Percentiles rank a stretch among this genome's conserved stretches.
Conservation (phyloP, 257 asterid genomes). For the Petrea volubilis region DNA sequence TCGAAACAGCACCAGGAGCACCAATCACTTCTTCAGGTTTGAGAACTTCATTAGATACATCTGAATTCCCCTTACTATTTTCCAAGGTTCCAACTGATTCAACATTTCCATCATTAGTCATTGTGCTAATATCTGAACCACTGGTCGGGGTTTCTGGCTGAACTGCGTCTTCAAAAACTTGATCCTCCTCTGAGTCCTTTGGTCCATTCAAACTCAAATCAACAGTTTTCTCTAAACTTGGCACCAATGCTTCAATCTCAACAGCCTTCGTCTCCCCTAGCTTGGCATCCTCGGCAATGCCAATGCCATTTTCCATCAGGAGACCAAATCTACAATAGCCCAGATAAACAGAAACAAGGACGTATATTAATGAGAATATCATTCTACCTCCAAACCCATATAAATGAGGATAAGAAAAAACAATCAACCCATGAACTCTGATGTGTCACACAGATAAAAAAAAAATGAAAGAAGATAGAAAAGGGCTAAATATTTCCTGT, state of each 20-base stretch:
- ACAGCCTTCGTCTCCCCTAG: conserved; percentile 40
- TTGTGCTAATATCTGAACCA: conserved; percentile 24
- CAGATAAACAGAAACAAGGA: conserved; percentile 31
- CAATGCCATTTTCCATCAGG: conserved; percentile 69
- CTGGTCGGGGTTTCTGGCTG: conserved; percentile 32
- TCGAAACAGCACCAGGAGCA: conserved; percentile 21
- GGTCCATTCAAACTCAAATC: conserved; percentile 36
- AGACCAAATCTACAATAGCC: conserved; percentile 34
- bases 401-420: not conserved
- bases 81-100: conserved; percentile 32
- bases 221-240: conserved; percentile 29
- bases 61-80: conserved; percentile 27
- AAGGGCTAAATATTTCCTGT: not conserved
- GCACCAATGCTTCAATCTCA: conserved; percentile 31
- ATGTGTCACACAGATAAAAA: not conserved
- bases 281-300: conserved; percentile 40
- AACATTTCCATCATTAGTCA: conserved; percentile 19
- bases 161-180: conserved; percentile 56
- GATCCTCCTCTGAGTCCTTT: conserved; percentile 44
- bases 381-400: not conserved
- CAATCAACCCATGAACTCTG: not conserved
- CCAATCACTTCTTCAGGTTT: conserved; percentile 45
- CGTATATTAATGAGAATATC: not conserved
- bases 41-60: conserved; percentile 34
- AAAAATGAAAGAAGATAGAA: no score